Evolutionary conservation across 177 flowering plant genomes (phyloP).

Genomic region (Telopea speciosissima): DNA sequence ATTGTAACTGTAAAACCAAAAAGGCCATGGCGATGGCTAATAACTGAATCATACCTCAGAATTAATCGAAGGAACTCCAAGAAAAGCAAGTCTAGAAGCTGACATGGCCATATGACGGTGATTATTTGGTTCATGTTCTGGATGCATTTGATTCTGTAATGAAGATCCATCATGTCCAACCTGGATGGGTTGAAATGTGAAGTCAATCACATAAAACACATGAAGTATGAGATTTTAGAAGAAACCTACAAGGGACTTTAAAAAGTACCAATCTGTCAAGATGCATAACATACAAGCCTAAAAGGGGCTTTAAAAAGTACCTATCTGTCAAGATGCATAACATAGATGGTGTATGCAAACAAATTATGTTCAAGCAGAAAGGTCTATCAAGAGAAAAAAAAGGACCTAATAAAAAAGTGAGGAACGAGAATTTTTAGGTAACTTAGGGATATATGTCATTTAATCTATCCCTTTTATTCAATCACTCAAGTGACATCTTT

Average conservation of each 20-base stretch:
- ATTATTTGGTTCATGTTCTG: constrained; percentile 25
- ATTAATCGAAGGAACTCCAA: constrained; percentile 34
- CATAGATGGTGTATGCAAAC: no score
- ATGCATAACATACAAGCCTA: background rate
- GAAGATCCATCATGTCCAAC: constrained; percentile 28
- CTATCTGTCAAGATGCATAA: no score
- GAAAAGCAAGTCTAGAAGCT: constrained; percentile 62
- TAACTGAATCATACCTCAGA: constrained; percentile 31
- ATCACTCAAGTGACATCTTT: no score
- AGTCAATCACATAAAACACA: background rate
- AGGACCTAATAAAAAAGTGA: no score
- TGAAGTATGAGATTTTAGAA: background rate
- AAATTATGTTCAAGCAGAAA: no score
- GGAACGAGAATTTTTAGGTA: no score
- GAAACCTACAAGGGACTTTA: background rate
- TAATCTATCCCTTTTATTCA: no score
- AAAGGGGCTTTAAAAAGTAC: background rate
- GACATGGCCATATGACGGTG: constrained; percentile 38
- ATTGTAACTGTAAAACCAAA: background rate
- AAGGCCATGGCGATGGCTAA: background rate
- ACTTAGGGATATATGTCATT: no score
- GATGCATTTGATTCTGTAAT: constrained; percentile 27
- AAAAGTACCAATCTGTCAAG: background rate
- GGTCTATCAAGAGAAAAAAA: no score
- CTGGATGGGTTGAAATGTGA: constrained; percentile 25